Evolutionary conservation across 345 rosid genomes (phyloP), one percentile per base, ranked within the genome.

Genomic region (Excoecaria cochinchinensis): DNA sequence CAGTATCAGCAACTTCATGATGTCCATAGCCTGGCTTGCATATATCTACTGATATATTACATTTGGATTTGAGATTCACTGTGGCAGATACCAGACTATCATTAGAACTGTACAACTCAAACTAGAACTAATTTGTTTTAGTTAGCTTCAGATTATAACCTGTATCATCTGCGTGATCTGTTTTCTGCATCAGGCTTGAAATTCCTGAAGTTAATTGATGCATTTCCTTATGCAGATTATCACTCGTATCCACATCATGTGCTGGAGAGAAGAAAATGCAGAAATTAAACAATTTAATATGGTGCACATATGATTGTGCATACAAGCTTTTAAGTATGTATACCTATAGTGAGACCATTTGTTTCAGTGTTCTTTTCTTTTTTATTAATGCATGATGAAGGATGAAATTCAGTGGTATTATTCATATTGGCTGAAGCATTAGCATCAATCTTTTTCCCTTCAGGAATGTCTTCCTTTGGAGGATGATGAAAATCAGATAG

Each of bases 331-430:
- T 13, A 71, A 60, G 68, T 51, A 69, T 69, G 56, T 15, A 74
- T 84, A 91, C 91, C 90, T 77, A 19, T 60, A 17, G 75, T 19
- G 21, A 70, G 61, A 25, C 52, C 60, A 15, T 76, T 63, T 70
- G 15, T 63, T 63, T 70, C 82, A 78, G 74, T 60, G 62, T 73
- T 79, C 53, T 47, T 84, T 77, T 73, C 81, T 48, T 71, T 80
- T 72, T 78, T 82, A 31, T 77, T 84, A 84, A 22, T 55, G 61
- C 53, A 48, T 67, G 69, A 68, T 44, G 70, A 78, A 44, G 76
- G 77, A 74, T 42, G 73, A 75, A 44, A 22, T 40, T 70, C 81
- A 74, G 56, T 76, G 74, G 71, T 51, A 38, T 52, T 44, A 75
- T 53, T 78, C 59, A 69, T 68, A 75, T 79, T 31, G 74, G 81